Conservation (phyloP, 768 basidiomycete genomes). For the Ramaria rubella region DNA sequence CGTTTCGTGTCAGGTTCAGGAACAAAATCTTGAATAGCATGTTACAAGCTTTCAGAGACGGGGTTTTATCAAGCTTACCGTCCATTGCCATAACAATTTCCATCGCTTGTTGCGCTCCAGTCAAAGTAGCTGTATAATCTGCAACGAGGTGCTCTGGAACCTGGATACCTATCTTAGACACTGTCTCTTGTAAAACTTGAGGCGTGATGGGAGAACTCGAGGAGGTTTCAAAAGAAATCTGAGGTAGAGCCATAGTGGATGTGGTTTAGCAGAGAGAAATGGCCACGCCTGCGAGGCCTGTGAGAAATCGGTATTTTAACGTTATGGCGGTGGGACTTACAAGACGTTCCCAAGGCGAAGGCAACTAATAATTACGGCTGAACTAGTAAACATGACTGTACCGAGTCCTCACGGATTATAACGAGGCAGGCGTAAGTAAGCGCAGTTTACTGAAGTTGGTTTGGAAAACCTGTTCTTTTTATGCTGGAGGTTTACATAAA, state of each 20-base stretch:
- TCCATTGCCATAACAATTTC: constrained; percentile 6
- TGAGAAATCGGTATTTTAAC: too few species aligned
- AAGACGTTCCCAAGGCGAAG: too few species aligned
- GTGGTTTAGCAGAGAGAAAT: neutral
- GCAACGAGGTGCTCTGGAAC: constrained; percentile 5
- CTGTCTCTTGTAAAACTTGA: constrained; percentile 4
- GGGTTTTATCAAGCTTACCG: neutral
- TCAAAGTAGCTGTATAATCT: constrained; percentile 7
- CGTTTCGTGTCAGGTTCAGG: constrained; percentile 14
- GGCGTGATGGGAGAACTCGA: neutral
- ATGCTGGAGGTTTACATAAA: too few species aligned
- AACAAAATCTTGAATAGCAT: constrained; percentile 14
- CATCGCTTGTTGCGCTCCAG: neutral
- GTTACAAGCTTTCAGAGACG: neutral
- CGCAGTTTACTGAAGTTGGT: too few species aligned
- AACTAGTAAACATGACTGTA: too few species aligned
- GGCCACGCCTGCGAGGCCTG: too few species aligned
- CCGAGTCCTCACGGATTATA: too few species aligned
- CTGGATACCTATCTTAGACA: constrained; percentile 4
- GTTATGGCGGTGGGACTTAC: too few species aligned
- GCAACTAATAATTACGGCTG: too few species aligned
- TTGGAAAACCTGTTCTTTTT: too few species aligned
- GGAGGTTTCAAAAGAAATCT: neutral
- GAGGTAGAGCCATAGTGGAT: neutral
- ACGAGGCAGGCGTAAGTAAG: too few species aligned